phyloP scores from a whole-genome alignment of 225 moss, liverwort and hornwort species.

The Asterella californica region DNA sequence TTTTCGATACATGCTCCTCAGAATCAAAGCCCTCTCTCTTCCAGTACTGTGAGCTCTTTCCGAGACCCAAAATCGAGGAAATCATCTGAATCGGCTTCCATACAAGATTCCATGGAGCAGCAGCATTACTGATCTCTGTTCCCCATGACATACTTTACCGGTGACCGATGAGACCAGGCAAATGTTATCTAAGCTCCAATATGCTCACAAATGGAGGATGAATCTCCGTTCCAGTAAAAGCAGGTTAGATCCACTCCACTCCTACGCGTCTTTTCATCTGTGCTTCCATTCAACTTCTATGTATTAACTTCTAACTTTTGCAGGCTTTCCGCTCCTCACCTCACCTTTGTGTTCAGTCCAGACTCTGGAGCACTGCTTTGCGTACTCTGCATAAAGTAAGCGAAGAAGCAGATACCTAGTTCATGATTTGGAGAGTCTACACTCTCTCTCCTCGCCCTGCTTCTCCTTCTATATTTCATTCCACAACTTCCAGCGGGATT shows the following conservation, averaged over 20 bases:
- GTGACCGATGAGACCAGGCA: background rate
- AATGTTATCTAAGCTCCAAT: background rate
- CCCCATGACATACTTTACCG: background rate
- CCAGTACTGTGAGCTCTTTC: background rate
- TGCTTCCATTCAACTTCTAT: background rate
- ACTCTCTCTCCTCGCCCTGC: too few relatives aligned
- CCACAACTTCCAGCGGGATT: too few relatives aligned
- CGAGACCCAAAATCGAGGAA: background rate
- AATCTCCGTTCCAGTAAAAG: background rate
- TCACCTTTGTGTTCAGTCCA: background rate
- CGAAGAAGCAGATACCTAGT: background rate
- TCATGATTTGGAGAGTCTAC: background rate
- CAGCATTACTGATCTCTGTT: background rate
- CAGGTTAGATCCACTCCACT: background rate
- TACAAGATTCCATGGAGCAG: too few relatives aligned
- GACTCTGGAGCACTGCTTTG: background rate
- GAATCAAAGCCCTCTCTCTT: background rate
- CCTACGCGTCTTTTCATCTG: background rate
- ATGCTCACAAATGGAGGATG: background rate
- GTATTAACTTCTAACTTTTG: background rate
- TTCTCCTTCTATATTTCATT: too few relatives aligned
- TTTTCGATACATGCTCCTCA: too few relatives aligned
- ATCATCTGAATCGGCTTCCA: background rate
- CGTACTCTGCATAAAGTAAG: background rate
- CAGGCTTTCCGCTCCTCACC: background rate